A percentile compares a stretch with the other conserved stretches of the same genome.
Evolutionary conservation across 768 basidiomycete genomes (phyloP).

Genomic region (Coprinopsis sp.): DNA sequence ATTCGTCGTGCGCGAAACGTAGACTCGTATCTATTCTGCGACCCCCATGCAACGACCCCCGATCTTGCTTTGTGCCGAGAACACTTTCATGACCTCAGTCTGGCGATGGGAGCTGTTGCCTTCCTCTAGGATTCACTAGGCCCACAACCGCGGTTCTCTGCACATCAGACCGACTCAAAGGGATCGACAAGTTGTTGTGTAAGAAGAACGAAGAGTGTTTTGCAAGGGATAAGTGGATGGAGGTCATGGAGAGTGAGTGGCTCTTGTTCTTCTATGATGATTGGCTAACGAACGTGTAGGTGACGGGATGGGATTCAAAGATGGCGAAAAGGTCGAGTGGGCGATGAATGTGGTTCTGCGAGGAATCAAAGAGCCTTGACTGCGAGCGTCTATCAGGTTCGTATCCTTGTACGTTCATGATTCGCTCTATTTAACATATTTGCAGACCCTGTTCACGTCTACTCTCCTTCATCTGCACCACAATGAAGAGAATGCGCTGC

Average conservation of each 20-base stretch:
- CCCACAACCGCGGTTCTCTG: no score
- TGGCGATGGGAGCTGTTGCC: no score
- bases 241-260: constrained; percentile 79
- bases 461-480: constrained; percentile 67
- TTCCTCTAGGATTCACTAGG: no score
- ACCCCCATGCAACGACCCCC: no score
- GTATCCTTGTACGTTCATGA: not conserved
- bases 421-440: not conserved
- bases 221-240: constrained; percentile 63
- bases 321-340: constrained; percentile 73
- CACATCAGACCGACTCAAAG: no score
- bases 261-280: no score
- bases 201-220: constrained; percentile 61
- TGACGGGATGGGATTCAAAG: constrained; percentile 71
- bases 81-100: no score
- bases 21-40: no score
- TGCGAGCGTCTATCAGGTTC: constrained; percentile 71
- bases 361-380: constrained; percentile 65
- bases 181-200: constrained; percentile 58
- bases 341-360: constrained; percentile 62
- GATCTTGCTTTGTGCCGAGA: no score
- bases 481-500: constrained; percentile 51
- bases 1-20: no score
- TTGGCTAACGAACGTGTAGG: no score
- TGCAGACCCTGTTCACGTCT: constrained; percentile 64